Percentiles rank a stretch among this genome's conserved stretches.
Evolutionary conservation across 169 alveolate species (phyloP).

Genomic region (Cryptosporidium felis): DNA sequence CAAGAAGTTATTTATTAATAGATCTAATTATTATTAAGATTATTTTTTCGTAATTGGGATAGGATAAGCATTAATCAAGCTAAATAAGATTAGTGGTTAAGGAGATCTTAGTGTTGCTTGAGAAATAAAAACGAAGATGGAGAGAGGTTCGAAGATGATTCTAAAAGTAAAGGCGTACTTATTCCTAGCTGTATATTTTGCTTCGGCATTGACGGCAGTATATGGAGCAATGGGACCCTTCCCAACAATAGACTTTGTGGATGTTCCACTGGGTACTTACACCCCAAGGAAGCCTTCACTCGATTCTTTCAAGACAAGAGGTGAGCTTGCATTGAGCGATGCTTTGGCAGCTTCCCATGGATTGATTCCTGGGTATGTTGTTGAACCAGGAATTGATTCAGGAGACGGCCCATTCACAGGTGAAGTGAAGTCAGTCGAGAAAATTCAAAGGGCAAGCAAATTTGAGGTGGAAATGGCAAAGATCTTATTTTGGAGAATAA

Average conservation of each 20-base stretch:
- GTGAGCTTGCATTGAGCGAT: slow-evolving; percentile 25
- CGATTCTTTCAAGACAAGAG: slow-evolving; percentile 9
- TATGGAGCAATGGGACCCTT: slow-evolving; percentile 35
- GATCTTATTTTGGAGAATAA: slow-evolving; percentile 65
- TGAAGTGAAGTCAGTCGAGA: not conserved
- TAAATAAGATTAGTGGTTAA: slow-evolving; percentile 19
- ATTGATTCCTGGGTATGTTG: not conserved
- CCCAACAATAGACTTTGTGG: slow-evolving; percentile 34
- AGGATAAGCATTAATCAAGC: slow-evolving; percentile 59
- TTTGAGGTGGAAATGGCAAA: slow-evolving; percentile 50
- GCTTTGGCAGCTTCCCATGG: slow-evolving; percentile 13
- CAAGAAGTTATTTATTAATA: slow-evolving; percentile 10
- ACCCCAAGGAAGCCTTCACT: slow-evolving; percentile 14
- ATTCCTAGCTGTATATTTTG: slow-evolving; percentile 12
- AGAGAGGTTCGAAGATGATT: slow-evolving; percentile 34
- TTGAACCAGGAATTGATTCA: not conserved
- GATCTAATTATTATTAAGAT: slow-evolving; percentile 25
- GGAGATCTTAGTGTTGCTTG: slow-evolving; percentile 48
- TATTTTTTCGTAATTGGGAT: slow-evolving; percentile 33
- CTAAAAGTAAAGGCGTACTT: slow-evolving; percentile 3
- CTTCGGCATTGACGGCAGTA: slow-evolving; percentile 5
- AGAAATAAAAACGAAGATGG: slow-evolving; percentile 49
- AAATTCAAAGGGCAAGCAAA: slow-evolving; percentile 32
- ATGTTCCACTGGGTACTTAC: not conserved
- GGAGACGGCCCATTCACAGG: not conserved